These are phyloP conservation scores for Canavalia gladiata DNA, from an alignment of 306 rosid genomes.

Conservation along the genomic window DNA sequence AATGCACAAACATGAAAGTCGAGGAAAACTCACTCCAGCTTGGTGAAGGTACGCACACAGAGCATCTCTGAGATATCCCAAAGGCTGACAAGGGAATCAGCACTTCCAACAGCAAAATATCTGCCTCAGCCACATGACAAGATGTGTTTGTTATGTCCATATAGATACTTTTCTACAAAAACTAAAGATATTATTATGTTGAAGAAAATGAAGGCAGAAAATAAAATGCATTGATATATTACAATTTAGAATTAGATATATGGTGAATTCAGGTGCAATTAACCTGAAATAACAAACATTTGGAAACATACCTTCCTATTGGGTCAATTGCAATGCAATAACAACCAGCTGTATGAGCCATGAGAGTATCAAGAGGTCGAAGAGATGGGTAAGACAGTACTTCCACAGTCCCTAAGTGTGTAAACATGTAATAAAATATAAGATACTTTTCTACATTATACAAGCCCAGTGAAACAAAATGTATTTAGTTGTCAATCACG, in stretches of 20 bases:
- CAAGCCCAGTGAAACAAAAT: constrained; percentile 9
- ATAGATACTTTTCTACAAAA: constrained; percentile 16
- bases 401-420: constrained; percentile 82
- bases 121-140: constrained; percentile 53
- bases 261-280: constrained; percentile 20
- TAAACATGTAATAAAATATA: constrained; percentile 27
- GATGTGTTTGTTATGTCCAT: constrained; percentile 26
- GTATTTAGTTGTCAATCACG: background rate
- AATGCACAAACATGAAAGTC: constrained; percentile 35
- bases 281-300: constrained; percentile 32
- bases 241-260: constrained; percentile 3
- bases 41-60: constrained; percentile 90
- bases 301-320: constrained; percentile 73
- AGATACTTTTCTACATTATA: constrained; percentile 34
- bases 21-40: constrained; percentile 78
- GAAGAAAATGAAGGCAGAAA: constrained; percentile 30
- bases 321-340: constrained; percentile 98
- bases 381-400: constrained; percentile 93
- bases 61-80: constrained; percentile 98
- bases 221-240: background rate
- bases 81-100: constrained; percentile 94
- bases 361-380: constrained; percentile 82
- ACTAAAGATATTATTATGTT: constrained; percentile 7
- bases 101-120: constrained; percentile 97
- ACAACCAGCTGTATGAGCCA: constrained; percentile 99